These are phyloP conservation scores for Eudorina sp. DNA, from an alignment of 139 green algal genomes.

Conservation along the genomic window DNA sequence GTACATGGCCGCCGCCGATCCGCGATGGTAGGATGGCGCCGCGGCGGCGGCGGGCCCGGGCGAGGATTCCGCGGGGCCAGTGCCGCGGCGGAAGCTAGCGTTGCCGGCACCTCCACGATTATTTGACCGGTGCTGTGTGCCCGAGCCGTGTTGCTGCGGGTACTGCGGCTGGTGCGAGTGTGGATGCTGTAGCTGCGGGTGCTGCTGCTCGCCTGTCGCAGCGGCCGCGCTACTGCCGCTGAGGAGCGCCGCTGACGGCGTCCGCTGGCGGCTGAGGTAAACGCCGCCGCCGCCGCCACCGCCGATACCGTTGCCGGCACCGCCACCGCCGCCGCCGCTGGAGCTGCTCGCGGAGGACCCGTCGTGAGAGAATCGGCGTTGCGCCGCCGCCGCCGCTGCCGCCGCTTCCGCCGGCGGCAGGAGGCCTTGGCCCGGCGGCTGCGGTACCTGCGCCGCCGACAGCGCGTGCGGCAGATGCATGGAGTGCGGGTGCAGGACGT, in stretches of 20 bases:
- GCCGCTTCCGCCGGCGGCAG: background rate
- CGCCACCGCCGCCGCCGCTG: background rate
- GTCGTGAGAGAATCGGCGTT: conserved; percentile 23
- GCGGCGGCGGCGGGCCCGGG: no score
- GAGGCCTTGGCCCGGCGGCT: conserved; percentile 26
- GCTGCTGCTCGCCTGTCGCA: background rate
- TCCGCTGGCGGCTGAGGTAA: background rate
- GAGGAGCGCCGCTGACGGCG: background rate
- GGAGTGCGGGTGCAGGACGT: background rate
- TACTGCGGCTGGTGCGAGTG: background rate
- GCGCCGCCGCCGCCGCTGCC: background rate
- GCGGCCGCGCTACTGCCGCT: background rate
- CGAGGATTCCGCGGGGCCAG: background rate
- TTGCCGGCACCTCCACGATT: background rate
- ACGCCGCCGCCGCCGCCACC: background rate
- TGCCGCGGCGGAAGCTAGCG: background rate
- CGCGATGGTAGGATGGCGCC: background rate
- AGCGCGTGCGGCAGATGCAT: background rate
- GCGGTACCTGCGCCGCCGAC: background rate
- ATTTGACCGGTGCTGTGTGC: background rate
- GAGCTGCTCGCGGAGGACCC: conserved; percentile 16
- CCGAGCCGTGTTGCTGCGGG: background rate
- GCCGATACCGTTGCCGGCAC: no score
- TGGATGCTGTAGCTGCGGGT: background rate
- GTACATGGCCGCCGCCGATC: background rate